These are phyloP conservation scores for Solanum chacoense DNA, from an alignment of 305 asterid genomes.

Conservation along the genomic window DNA sequence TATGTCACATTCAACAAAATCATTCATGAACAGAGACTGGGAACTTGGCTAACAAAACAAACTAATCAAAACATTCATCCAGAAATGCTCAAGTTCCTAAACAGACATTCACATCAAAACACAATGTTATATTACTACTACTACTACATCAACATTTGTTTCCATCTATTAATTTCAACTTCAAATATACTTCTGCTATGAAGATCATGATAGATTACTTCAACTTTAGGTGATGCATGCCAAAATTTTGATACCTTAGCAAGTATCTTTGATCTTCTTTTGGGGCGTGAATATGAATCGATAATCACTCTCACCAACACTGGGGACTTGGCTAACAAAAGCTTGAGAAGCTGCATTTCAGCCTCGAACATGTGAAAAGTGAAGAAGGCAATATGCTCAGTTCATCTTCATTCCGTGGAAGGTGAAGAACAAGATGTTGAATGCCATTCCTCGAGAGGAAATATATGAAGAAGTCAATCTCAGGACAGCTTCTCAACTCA, in stretches of 20 bases:
- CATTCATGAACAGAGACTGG: neutral
- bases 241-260: too few species aligned
- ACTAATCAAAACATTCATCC: neutral
- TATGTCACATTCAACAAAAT: neutral
- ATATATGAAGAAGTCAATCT: neutral
- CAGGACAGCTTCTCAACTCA: neutral
- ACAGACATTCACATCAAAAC: neutral
- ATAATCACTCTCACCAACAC: too few species aligned
- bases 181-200: neutral
- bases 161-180: neutral
- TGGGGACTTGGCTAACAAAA: too few species aligned
- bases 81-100: neutral
- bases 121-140: neutral
- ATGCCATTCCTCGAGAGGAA: neutral
- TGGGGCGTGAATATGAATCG: too few species aligned
- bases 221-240: neutral
- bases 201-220: neutral
- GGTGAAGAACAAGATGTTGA: neutral
- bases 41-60: neutral
- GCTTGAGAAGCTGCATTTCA: too few species aligned
- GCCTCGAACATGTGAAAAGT: neutral
- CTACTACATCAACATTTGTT: neutral
- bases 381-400: rapidly evolving
- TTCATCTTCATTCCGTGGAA: neutral
- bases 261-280: too few species aligned